These are phyloP conservation scores for Pythium aquatile DNA, from an alignment of 352 stramenopile species.

Conservation along the genomic window DNA sequence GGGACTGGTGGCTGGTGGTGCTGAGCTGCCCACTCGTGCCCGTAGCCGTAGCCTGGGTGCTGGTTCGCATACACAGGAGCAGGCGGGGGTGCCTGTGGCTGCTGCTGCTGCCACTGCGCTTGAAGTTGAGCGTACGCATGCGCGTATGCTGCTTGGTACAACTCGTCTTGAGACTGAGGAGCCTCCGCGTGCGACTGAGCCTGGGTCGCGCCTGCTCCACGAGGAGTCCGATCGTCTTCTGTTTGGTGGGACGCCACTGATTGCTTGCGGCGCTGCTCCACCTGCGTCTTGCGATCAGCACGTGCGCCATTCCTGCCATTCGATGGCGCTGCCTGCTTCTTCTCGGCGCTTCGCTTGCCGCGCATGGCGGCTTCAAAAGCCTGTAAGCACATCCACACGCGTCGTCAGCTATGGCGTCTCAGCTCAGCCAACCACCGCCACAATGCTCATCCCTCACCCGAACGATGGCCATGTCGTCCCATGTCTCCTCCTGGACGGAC, in stretches of 20 bases:
- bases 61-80: constrained; percentile 4
- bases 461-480: constrained; percentile 83
- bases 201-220: not conserved
- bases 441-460: constrained; percentile 30
- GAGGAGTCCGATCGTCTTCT: not conserved
- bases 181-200: not conserved
- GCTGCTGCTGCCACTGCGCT: constrained; percentile 38
- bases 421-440: not conserved
- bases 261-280: constrained; percentile 5
- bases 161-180: constrained; percentile 28
- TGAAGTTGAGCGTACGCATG: constrained; percentile 68
- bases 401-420: not conserved
- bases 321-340: not conserved
- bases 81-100: constrained; percentile 8
- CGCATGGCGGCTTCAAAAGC: constrained; percentile 70
- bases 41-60: not conserved
- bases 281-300: not conserved
- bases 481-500: constrained; percentile 54
- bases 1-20: constrained; percentile 5
- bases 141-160: constrained; percentile 66
- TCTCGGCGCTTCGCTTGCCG: constrained; percentile 28
- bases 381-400: constrained; percentile 22
- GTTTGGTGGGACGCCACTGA: constrained; percentile 4
- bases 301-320: not conserved
- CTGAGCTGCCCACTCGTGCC: not conserved